Percentiles rank a stretch among this genome's conserved stretches.
These are phyloP conservation scores for Naematelia encephala DNA, from an alignment of 768 basidiomycete genomes.

Conservation along the genomic window DNA sequence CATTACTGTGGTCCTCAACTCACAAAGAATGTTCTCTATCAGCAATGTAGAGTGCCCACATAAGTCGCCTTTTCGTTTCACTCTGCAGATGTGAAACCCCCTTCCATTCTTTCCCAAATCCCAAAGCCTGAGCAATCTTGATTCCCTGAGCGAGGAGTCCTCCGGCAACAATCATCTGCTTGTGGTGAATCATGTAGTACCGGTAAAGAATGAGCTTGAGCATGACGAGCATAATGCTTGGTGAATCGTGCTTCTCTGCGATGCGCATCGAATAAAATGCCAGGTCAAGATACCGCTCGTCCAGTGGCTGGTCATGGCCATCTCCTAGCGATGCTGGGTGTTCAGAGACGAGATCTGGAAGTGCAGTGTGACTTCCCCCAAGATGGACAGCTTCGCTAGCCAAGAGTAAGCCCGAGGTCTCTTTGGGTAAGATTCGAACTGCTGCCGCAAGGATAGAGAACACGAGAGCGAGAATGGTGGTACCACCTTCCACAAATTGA, in stretches of 20 bases:
- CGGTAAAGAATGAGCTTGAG: slow-evolving; percentile 33
- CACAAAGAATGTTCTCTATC: too few species aligned
- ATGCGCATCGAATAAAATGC: slow-evolving; percentile 31
- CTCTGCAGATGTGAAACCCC: slow-evolving; percentile 38
- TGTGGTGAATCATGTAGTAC: slow-evolving; percentile 22
- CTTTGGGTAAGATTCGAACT: slow-evolving; percentile 40
- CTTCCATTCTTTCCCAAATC: slow-evolving; percentile 43
- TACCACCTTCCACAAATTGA: slow-evolving; percentile 29
- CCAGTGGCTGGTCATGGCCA: too few species aligned
- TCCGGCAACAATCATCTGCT: slow-evolving; percentile 25
- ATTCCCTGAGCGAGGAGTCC: slow-evolving; percentile 36
- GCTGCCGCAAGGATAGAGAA: slow-evolving; percentile 36
- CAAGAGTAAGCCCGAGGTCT: slow-evolving; percentile 36
- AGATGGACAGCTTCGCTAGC: slow-evolving; percentile 21
- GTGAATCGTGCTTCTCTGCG: slow-evolving; percentile 34
- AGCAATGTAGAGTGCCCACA: slow-evolving; percentile 45
- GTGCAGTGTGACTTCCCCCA: too few species aligned
- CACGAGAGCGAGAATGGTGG: slow-evolving; percentile 37
- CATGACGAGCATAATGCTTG: slow-evolving; percentile 43
- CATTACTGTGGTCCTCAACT: too few species aligned
- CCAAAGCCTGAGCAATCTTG: slow-evolving; percentile 40
- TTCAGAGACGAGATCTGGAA: too few species aligned
- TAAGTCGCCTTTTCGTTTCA: slow-evolving; percentile 37
- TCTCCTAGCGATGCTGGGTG: too few species aligned
- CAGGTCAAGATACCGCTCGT: slow-evolving; percentile 42